Conservation (phyloP, 2,329 filamentous ascomycete species). For the Claviceps capensis region DNA sequence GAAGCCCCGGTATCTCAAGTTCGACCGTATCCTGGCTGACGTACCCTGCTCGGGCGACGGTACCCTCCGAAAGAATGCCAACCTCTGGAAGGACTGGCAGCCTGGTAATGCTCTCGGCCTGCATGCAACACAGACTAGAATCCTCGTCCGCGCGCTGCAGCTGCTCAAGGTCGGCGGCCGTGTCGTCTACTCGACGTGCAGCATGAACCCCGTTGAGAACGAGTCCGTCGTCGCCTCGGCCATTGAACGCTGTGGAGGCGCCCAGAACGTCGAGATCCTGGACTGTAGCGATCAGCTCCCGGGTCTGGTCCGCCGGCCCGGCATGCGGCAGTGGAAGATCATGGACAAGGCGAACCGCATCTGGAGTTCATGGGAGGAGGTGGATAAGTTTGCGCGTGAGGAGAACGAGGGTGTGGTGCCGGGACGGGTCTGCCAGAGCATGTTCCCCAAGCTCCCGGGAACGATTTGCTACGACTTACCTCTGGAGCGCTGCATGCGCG, state of each 20-base stretch:
- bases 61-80: conserved; percentile 82
- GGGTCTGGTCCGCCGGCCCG: conserved; percentile 60
- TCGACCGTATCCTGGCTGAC: conserved; percentile 90
- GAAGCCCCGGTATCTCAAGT: conserved; percentile 70
- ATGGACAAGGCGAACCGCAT: conserved; percentile 75
- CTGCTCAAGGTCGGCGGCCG: conserved; percentile 91
- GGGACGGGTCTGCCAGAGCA: conserved; percentile 58
- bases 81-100: conserved; percentile 91
- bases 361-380: conserved; percentile 71
- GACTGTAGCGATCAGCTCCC: conserved; percentile 71
- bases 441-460: conserved; percentile 58
- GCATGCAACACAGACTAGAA: conserved; percentile 75
- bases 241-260: conserved; percentile 78
- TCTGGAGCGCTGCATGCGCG: conserved; percentile 78
- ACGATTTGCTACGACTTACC: conserved; percentile 51
- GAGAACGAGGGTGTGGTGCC: conserved; percentile 41
- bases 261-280: conserved; percentile 66
- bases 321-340: conserved; percentile 73
- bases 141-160: conserved; percentile 81
- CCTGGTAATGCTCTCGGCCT: conserved; percentile 78
- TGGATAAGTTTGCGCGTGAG: conserved; percentile 54
- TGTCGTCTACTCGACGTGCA: conserved; percentile 96
- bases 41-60: conserved; percentile 96
- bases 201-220: conserved; percentile 96
- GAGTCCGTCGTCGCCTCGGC: conserved; percentile 83